These are phyloP conservation scores for Alloascoidea africana DNA, from an alignment of 805 yeast genomes.

Conservation along the genomic window DNA sequence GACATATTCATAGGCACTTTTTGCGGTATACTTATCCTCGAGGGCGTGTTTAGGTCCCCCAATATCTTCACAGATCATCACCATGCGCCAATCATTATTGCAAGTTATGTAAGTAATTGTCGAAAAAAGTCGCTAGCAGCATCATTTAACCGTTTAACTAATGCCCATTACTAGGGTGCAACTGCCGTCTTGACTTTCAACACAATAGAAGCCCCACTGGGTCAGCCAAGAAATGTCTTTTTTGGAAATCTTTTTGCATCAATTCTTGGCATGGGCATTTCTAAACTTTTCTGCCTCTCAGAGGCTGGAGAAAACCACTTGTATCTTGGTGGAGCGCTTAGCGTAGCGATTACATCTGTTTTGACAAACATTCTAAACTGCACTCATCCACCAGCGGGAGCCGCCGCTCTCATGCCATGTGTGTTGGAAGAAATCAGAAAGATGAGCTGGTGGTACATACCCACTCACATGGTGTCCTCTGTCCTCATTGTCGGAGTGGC, in stretches of 20 bases:
- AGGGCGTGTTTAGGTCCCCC: slow-evolving; percentile 26
- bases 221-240: slow-evolving; percentile 48
- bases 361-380: slow-evolving; percentile 37
- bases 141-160: background rate
- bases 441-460: slow-evolving; percentile 56
- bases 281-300: slow-evolving; percentile 35
- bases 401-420: slow-evolving; percentile 45
- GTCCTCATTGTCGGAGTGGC: slow-evolving; percentile 34
- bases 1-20: slow-evolving; percentile 16
- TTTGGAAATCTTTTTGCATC: slow-evolving; percentile 41
- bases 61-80: slow-evolving; percentile 21
- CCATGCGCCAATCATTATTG: slow-evolving; percentile 35
- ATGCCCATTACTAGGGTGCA: slow-evolving; percentile 30
- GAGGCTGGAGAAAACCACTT: slow-evolving; percentile 27
- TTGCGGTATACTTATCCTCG: slow-evolving; percentile 28
- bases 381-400: slow-evolving; percentile 64
- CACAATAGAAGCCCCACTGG: slow-evolving; percentile 37
- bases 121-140: background rate
- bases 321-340: slow-evolving; percentile 43
- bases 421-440: slow-evolving; percentile 26
- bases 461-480: slow-evolving; percentile 34
- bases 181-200: slow-evolving; percentile 45
- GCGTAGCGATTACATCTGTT: slow-evolving; percentile 39
- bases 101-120: slow-evolving; percentile 21
- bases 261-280: slow-evolving; percentile 36